phyloP scores from a whole-genome alignment of 495 filamentous ascomycete species.

The Aspergillus sclerotiicarbonarius region DNA sequence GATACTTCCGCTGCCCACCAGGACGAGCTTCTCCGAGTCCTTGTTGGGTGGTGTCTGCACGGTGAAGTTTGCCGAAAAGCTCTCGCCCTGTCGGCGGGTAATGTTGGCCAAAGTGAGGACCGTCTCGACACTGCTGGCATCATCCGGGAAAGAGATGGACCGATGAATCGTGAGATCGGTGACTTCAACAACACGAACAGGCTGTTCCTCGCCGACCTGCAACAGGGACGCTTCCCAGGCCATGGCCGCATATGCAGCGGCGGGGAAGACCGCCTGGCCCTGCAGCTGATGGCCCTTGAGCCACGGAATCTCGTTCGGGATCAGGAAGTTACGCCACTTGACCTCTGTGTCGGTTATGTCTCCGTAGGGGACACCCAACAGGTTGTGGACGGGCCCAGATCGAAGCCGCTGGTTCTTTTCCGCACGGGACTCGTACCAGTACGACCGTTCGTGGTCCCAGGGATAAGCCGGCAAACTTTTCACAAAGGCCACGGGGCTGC shows the following conservation, averaged over 20 bases:
- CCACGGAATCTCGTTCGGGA: constrained; percentile 39
- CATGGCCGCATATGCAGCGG: constrained; percentile 55
- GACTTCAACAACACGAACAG: constrained; percentile 32
- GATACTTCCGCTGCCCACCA: no score
- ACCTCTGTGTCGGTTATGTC: constrained; percentile 22
- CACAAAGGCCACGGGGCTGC: constrained; percentile 16
- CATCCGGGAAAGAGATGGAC: no score
- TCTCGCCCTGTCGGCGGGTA: no score
- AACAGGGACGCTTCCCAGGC: constrained; percentile 49
- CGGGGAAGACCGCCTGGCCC: constrained; percentile 55
- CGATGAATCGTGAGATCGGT: constrained; percentile 37
- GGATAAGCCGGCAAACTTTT: constrained; percentile 48
- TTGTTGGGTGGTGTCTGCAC: no score
- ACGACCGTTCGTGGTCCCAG: constrained; percentile 47
- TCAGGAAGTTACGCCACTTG: constrained; percentile 38
- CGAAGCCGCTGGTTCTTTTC: constrained; percentile 22
- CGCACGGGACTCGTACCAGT: constrained; percentile 51
- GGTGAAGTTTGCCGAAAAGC: no score
- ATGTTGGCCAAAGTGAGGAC: no score
- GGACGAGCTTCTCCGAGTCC: no score
- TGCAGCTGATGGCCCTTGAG: constrained; percentile 39
- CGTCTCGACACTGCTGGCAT: no score
- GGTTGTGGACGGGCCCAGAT: constrained; percentile 20
- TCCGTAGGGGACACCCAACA: constrained; percentile 29
- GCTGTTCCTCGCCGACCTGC: not conserved